Conservation (phyloP, 176 grass and related monocot genomes). For the Saccharum officinarum region DNA sequence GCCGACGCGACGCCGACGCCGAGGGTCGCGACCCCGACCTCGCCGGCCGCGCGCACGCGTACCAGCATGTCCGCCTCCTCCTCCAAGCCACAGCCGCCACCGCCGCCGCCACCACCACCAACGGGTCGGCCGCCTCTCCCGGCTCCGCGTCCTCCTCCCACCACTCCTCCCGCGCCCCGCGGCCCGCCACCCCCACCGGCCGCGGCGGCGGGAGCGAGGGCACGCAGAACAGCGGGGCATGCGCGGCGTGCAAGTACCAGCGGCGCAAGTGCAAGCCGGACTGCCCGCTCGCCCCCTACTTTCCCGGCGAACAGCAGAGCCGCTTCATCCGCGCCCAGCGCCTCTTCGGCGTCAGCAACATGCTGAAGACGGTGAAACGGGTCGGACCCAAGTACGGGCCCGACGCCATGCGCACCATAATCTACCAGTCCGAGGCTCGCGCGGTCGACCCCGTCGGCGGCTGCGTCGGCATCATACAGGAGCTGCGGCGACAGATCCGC, state of each 20-base stretch:
- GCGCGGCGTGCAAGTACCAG: conserved; percentile 76
- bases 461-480: neutral
- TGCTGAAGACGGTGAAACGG: conserved; percentile 35
- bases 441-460: conserved; percentile 45
- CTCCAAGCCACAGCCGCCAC: neutral
- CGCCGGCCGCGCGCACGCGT: conserved; percentile 8
- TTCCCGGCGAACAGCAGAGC: conserved; percentile 65
- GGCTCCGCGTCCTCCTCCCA: conserved; percentile 12
- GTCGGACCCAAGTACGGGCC: conserved; percentile 13
- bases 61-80: conserved; percentile 20
- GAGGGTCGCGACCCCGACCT: conserved; percentile 21
- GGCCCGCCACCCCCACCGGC: neutral
- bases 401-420: conserved; percentile 54
- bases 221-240: conserved; percentile 44
- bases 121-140: neutral
- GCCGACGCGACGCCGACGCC: neutral
- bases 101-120: neutral
- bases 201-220: no score
- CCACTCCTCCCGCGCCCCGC: no score
- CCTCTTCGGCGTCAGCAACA: conserved; percentile 69
- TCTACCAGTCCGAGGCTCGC: conserved; percentile 52
- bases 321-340: conserved; percentile 57
- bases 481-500: neutral
- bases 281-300: conserved; percentile 62
- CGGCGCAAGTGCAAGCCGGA: conserved; percentile 58